phyloP scores from a whole-genome alignment of 108 stramenopile species.

The Nitzschia sp. region DNA sequence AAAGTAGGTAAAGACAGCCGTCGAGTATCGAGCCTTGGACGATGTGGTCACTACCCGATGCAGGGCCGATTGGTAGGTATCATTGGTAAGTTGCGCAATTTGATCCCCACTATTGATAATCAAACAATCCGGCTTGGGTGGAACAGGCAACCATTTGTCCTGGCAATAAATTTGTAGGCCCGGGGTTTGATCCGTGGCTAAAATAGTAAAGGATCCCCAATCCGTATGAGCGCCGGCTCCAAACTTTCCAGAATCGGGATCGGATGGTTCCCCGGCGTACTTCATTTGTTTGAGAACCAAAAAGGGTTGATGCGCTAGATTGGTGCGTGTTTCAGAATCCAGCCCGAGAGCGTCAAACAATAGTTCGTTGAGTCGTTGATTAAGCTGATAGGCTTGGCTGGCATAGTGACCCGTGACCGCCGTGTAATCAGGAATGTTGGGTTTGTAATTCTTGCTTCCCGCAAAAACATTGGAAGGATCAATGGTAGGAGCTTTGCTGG shows the following conservation, averaged over 20 bases:
- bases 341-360: conserved; percentile 18
- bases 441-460: conserved; percentile 15
- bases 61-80: conserved; percentile 18
- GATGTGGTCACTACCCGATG: conserved; percentile 23
- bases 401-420: conserved; percentile 1
- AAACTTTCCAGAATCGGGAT: conserved; percentile 11
- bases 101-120: conserved; percentile 27
- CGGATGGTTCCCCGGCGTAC: conserved; percentile 19
- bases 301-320: conserved; percentile 11
- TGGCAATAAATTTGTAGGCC: conserved; percentile 8
- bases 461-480: conserved; percentile 19
- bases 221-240: conserved; percentile 23
- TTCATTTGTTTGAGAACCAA: conserved; percentile 25
- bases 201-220: conserved; percentile 28
- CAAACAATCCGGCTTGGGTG: conserved; percentile 12
- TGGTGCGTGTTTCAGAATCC: background rate
- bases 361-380: conserved; percentile 5
- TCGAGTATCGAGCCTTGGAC: conserved; percentile 2
- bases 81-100: conserved; percentile 18
- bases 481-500: background rate
- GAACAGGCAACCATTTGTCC: conserved; percentile 12
- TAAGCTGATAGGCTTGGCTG: conserved; percentile 10
- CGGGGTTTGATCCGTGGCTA: conserved; percentile 17
- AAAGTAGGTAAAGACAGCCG: conserved; percentile 25
- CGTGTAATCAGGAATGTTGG: conserved; percentile 9